Evolutionary conservation across 768 basidiomycete species (phyloP), one percentile per base, ranked within the genome.

Genomic region (Royoungia palumana): DNA sequence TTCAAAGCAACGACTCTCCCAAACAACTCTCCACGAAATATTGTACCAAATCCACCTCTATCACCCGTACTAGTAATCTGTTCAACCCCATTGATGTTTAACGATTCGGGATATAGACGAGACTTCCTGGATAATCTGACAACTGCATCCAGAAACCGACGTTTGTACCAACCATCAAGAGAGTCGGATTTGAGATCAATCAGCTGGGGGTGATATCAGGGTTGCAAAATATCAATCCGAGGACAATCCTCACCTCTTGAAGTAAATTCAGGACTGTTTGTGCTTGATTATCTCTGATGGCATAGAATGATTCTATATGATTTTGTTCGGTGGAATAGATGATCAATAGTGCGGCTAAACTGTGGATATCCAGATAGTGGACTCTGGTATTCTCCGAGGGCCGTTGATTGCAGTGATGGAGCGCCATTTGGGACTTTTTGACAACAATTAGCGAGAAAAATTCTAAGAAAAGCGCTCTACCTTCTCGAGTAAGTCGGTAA

Each of bases 41-140:
- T 64, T 40, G 63, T 57, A 32, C 69, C 70, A 49, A 65, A 73
- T 3, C 62, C 64, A 30, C 70, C 70, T 25, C 51, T 51, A 10
- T 57, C 52, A 6, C 49, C 40, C 2, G 63, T 59, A 16, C 38
- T 35, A 19, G 21, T 17, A 6, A 51, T 37, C 28, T 55, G 41
- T 6, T 56, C 54, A 6, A 55, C 57, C 6, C 53, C 55, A 2
- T 30, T 44, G 37, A 67, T 60, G 20, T 51, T 53, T 25, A 70
- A 49, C n/a, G 55, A 55, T 47, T 12, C 52, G 19, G 69, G 70
- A 25, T 65, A 64, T 13, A 56, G 47, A 30, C 60, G 52, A 11
- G 69, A 60, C 49, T 60, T 59, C 34, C 60, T 57, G 13, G 69
- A 66, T 13, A 70, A 44, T 32, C 62, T 54, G 13, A 67, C 52